Evolutionary conservation across 306 rosid species (phyloP), one percentile per base, ranked within the genome.

Genomic region (Astragalus glycyphyllos): DNA sequence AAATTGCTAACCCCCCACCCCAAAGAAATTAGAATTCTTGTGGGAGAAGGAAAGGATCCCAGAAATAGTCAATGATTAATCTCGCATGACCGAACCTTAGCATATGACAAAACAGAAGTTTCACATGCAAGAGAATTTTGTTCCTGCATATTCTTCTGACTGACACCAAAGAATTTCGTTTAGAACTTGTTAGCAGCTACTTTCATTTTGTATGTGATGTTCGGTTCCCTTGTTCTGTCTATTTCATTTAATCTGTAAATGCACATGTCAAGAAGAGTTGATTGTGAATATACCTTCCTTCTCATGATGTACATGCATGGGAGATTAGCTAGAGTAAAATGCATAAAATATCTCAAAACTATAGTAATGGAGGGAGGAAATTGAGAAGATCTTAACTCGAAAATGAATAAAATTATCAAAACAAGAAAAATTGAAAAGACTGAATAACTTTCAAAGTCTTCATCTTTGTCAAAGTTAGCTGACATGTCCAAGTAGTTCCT

Each of bases 31-130:
- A 13, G 56, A 67, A 76, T 55, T 46, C 75, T 75, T 65, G 77
- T 54, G 16, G 49, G 31, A 11, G 20, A 81, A 81, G 84, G 29
- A 76, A 81, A 59, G 84, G 56, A 81, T 76, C 78, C 14, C 5
- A 29, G 50, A 59, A 38, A 57, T 20, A 20, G 16, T 57, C 55
- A 58, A 65, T 34, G 37, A 65, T 42, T 26, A 65, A 42, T 44
- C 49, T 7, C 3, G 51, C 49, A 29, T 42, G 66, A 16, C 58
- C 26, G 38, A 46, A 74, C 48, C 55, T 69, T 63, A 47, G 45
- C 63, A 31, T 75, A 16, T 9, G 55, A 57, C 51, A 38, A 68
- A 56, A 63, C 68, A 65, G 8, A 47, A 55, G 73, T 69, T 56
- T 71, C 74, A 80, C 66, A 59, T 70, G 80, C 8, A 13, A 48